These are phyloP conservation scores for Tilletiopsis washingtonensis DNA, from an alignment of 1,284 basidiomycete genomes.

Conservation along the genomic window DNA sequence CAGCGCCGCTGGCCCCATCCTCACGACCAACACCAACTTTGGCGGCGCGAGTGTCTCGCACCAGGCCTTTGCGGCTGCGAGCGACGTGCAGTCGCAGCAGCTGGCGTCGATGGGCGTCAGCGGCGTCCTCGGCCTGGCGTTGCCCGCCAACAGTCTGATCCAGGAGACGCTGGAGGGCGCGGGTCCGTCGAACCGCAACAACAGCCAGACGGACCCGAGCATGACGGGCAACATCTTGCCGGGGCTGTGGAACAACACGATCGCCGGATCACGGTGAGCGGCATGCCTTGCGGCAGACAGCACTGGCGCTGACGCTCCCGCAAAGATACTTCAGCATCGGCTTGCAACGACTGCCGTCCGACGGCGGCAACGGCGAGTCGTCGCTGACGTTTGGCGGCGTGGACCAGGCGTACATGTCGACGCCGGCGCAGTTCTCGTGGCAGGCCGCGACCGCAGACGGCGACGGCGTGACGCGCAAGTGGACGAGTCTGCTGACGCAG, in stretches of 20 bases:
- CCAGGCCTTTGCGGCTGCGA: constrained; percentile 30
- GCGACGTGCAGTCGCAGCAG: constrained; percentile 19
- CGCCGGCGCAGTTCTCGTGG: constrained; percentile 8
- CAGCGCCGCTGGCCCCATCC: constrained; percentile 21
- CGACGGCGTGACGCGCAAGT: constrained; percentile 26
- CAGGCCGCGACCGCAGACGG: constrained; percentile 19
- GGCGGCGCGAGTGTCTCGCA: constrained; percentile 7
- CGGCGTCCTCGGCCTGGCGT: constrained; percentile 31
- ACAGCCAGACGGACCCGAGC: constrained; percentile 13
- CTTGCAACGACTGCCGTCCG: constrained; percentile 31
- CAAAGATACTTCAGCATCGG: constrained; percentile 35
- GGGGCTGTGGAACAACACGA: constrained; percentile 26
- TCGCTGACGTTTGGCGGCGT: constrained; percentile 28
- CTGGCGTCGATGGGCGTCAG: constrained; percentile 30
- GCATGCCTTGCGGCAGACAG: no score
- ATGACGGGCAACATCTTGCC: constrained; percentile 28
- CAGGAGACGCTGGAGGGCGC: constrained; percentile 19
- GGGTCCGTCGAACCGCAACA: constrained; percentile 13
- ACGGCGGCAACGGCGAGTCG: constrained; percentile 33
- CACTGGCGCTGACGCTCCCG: no score
- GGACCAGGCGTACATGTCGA: constrained; percentile 23
- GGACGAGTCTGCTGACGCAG: constrained; percentile 22
- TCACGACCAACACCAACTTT: constrained; percentile 22
- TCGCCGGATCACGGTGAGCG: constrained; percentile 14
- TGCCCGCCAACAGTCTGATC: constrained; percentile 33